Evolutionary conservation across 108 stramenopile species (phyloP).

Genomic region (Skeletonema potamos): DNA sequence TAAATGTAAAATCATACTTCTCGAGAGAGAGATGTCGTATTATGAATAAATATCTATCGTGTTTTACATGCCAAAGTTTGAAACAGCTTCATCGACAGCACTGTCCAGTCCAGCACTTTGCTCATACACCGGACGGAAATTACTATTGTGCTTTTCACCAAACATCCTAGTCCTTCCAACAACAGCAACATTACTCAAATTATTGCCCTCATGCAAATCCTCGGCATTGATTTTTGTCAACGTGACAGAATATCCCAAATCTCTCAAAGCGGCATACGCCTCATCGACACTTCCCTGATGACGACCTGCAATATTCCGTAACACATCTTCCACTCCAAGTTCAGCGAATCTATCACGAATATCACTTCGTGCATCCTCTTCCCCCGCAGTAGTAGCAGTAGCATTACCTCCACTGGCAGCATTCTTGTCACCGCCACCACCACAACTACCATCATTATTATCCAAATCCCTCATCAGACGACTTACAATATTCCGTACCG

Average conservation of each 20-base stretch:
- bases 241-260: constrained; percentile 70
- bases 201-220: not conserved
- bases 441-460: no score
- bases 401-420: not conserved
- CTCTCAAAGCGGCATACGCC: constrained; percentile 89
- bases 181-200: not conserved
- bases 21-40: not conserved
- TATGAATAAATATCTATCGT: not conserved
- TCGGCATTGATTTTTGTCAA: constrained; percentile 56
- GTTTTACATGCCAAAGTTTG: constrained; percentile 16
- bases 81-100: constrained; percentile 33
- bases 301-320: constrained; percentile 65
- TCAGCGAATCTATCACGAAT: constrained; percentile 64
- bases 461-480: constrained; percentile 38
- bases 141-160: constrained; percentile 50
- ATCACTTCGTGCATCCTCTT: constrained; percentile 21
- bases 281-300: constrained; percentile 88
- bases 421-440: not conserved
- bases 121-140: constrained; percentile 46
- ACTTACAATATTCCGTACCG: constrained; percentile 84
- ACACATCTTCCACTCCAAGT: constrained; percentile 70
- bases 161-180: constrained; percentile 42
- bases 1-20: not conserved
- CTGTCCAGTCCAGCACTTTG: constrained; percentile 26
- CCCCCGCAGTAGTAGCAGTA: not conserved